Evolutionary conservation across 192 early-diverging fungal genomes (phyloP).

Genomic region (Gamsiella multidivaricata): DNA sequence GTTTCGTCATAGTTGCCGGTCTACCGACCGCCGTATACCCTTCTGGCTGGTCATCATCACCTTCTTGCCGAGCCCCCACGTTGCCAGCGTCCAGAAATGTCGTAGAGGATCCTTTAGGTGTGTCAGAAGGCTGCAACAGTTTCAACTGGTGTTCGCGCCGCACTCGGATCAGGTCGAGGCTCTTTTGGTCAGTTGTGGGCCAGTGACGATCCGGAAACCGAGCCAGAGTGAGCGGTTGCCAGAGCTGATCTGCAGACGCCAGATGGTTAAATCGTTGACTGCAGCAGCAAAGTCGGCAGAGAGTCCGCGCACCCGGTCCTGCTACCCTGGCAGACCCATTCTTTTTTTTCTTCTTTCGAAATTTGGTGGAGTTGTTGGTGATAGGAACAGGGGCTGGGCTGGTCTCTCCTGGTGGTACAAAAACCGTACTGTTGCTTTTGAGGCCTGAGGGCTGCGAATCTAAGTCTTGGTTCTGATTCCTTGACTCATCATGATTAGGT

Average conservation of each 20-base stretch:
- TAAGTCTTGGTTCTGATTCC: not conserved
- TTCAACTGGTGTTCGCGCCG: slow-evolving; percentile 34
- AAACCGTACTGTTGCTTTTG: too few species aligned
- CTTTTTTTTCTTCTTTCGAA: slow-evolving; percentile 8
- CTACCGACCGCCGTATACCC: too few species aligned
- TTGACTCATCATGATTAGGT: not conserved
- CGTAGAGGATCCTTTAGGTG: not conserved
- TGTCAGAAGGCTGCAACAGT: not conserved
- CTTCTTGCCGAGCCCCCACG: not conserved
- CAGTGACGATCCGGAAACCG: slow-evolving; percentile 49
- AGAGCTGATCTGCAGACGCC: slow-evolving; percentile 53
- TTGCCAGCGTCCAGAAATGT: not conserved
- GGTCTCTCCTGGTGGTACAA: too few species aligned
- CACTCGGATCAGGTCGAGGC: slow-evolving; percentile 20
- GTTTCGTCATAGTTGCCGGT: too few species aligned
- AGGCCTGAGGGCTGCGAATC: not conserved
- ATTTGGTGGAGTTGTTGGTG: not conserved
- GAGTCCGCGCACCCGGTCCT: slow-evolving; percentile 20
- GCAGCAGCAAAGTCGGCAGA: slow-evolving; percentile 45
- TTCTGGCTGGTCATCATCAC: too few species aligned
- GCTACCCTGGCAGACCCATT: slow-evolving; percentile 6
- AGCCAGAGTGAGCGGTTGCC: slow-evolving; percentile 35
- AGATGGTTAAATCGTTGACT: slow-evolving; percentile 42
- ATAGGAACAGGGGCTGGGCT: too few species aligned
- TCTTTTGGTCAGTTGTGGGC: slow-evolving; percentile 39